Conservation (phyloP, 495 filamentous ascomycete species). For the Penicillium fimorum region DNA sequence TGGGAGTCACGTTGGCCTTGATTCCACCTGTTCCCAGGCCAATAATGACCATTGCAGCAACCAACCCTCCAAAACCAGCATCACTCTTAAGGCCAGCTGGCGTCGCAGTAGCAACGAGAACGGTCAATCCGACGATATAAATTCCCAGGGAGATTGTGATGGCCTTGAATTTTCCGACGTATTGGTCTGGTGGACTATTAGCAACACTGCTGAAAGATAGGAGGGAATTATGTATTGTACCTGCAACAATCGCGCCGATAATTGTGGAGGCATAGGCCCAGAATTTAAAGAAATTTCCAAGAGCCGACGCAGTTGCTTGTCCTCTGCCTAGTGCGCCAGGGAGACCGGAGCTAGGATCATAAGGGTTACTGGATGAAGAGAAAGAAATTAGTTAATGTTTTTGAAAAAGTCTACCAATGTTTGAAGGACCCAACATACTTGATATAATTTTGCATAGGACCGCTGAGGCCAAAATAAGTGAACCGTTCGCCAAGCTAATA, state of each 20-base stretch:
- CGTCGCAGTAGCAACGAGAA: slow-evolving; percentile 56
- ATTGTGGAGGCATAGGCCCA: slow-evolving; percentile 38
- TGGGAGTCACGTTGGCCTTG: slow-evolving; percentile 60
- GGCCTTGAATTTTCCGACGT: slow-evolving; percentile 48
- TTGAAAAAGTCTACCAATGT: background rate
- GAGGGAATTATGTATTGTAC: background rate
- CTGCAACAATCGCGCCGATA: slow-evolving; percentile 37
- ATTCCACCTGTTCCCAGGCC: slow-evolving; percentile 46
- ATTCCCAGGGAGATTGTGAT: slow-evolving; percentile 53
- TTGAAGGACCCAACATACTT: slow-evolving; percentile 1
- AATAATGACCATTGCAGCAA: slow-evolving; percentile 20
- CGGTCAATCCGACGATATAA: slow-evolving; percentile 58
- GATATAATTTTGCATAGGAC: slow-evolving; percentile 21
- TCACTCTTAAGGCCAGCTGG: slow-evolving; percentile 32
- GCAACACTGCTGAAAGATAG: background rate
- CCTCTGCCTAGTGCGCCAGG: slow-evolving; percentile 17
- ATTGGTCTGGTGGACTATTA: slow-evolving; percentile 22
- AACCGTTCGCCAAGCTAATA: slow-evolving; percentile 10
- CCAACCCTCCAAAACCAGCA: slow-evolving; percentile 13
- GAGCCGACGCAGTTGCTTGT: slow-evolving; percentile 16
- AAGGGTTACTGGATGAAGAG: slow-evolving; percentile 13
- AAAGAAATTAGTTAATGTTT: background rate
- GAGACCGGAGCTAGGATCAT: slow-evolving; percentile 13
- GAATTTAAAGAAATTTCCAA: slow-evolving; percentile 22
- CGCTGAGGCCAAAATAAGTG: slow-evolving; percentile 16